Evolutionary conservation across 768 basidiomycete genomes (phyloP).

Genomic region (Panaeolus papilionaceus): DNA sequence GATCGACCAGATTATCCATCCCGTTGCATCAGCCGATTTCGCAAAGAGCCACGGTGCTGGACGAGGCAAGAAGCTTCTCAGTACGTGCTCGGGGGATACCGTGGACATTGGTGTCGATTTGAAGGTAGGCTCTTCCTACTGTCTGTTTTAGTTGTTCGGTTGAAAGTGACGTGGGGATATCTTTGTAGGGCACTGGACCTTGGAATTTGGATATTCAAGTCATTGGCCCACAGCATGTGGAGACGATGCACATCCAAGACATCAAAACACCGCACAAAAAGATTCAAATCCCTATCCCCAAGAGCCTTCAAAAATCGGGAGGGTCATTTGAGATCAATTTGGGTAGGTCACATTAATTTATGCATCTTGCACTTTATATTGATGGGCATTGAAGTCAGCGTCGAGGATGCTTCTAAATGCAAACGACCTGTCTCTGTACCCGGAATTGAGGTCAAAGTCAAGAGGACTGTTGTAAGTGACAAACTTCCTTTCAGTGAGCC

Average conservation of each 20-base stretch:
- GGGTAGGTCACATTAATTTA: conserved; percentile 45
- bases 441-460: conserved; percentile 86
- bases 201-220: conserved; percentile 89
- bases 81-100: conserved; percentile 78
- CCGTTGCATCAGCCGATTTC: conserved; percentile 82
- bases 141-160: not conserved
- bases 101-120: conserved; percentile 85
- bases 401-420: conserved; percentile 91
- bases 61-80: conserved; percentile 61
- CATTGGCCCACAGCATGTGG: conserved; percentile 73
- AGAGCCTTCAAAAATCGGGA: conserved; percentile 66
- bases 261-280: conserved; percentile 62
- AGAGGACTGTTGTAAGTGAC: conserved; percentile 69
- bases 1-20: conserved; percentile 90
- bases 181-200: conserved; percentile 79
- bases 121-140: conserved; percentile 50
- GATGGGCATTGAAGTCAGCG: conserved; percentile 59
- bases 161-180: not conserved
- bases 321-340: conserved; percentile 84
- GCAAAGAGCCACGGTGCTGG: conserved; percentile 44
- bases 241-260: conserved; percentile 58
- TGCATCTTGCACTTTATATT: conserved; percentile 16
- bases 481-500: not conserved
- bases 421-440: conserved; percentile 75
- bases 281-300: conserved; percentile 72